These are phyloP conservation scores for Volvox carteri DNA, from an alignment of 163 green algal genomes.

Conservation along the genomic window DNA sequence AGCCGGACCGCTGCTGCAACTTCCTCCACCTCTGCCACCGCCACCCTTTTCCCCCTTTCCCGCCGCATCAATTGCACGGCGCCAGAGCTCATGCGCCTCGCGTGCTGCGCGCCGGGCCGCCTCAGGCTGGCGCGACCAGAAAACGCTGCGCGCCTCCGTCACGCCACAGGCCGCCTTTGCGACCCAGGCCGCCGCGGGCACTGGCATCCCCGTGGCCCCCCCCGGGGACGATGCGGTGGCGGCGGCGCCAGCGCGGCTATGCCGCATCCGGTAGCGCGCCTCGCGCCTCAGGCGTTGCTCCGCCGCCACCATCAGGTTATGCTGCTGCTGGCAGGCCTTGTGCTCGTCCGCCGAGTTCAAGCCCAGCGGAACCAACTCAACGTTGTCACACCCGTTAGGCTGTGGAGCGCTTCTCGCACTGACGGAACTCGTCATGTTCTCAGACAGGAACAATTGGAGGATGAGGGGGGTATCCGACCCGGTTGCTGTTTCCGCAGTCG, in stretches of 20 bases:
- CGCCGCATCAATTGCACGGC: not conserved
- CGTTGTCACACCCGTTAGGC: no score
- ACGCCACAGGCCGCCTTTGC: not conserved
- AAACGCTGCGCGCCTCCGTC: slow-evolving; percentile 11
- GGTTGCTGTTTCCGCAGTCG: not conserved
- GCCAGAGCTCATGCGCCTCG: not conserved
- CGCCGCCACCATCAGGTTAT: not conserved
- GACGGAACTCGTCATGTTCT: slow-evolving; percentile 30
- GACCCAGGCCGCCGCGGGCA: not conserved
- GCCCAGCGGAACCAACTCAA: not conserved
- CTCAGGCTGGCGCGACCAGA: slow-evolving; percentile 20
- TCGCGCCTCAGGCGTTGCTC: not conserved
- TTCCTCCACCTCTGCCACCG: no score
- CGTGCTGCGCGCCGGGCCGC: not conserved
- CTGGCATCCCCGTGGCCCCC: not conserved
- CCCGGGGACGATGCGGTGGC: no score
- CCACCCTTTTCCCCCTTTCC: not conserved
- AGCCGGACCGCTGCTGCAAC: not conserved
- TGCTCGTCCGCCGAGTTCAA: not conserved
- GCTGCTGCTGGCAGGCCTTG: slow-evolving; percentile 13
- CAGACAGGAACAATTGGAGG: slow-evolving; percentile 15
- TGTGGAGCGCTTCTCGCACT: not conserved
- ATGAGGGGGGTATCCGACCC: not conserved
- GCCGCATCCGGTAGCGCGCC: not conserved
- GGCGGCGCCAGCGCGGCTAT: not conserved